A percentile compares a stretch with the other conserved stretches of the same genome.
These are phyloP conservation scores for Akanthomyces muscarius DNA, from an alignment of 2,329 filamentous ascomycete species.

Conservation along the genomic window DNA sequence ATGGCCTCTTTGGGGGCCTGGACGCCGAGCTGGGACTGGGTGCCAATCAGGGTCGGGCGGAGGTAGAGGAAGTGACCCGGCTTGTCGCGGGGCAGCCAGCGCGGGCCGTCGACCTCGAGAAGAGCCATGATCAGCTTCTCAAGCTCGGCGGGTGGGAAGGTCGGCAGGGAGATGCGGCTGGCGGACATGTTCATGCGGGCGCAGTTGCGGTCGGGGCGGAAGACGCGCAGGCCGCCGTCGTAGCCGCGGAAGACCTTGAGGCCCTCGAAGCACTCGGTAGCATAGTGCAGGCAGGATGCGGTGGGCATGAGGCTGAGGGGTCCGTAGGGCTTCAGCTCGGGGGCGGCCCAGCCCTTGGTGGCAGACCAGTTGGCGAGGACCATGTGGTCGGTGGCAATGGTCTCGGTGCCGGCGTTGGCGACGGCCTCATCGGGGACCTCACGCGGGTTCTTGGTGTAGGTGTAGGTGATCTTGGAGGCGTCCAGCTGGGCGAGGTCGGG, in stretches of 20 bases:
- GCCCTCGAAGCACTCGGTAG: slow-evolving; percentile 87
- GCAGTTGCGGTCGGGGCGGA: slow-evolving; percentile 72
- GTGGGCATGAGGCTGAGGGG: slow-evolving; percentile 76
- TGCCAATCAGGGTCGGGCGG: slow-evolving; percentile 82
- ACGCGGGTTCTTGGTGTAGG: slow-evolving; percentile 46
- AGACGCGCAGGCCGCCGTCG: slow-evolving; percentile 70
- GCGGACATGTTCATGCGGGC: slow-evolving; percentile 59
- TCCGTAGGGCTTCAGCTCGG: slow-evolving; percentile 72
- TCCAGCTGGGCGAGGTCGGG: slow-evolving; percentile 57
- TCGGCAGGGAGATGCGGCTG: slow-evolving; percentile 67
- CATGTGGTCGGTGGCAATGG: slow-evolving; percentile 83
- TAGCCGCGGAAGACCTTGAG: slow-evolving; percentile 76
- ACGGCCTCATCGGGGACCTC: slow-evolving; percentile 48
- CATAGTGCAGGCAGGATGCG: slow-evolving; percentile 79
- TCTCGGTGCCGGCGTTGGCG: slow-evolving; percentile 46
- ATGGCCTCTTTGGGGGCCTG: slow-evolving; percentile 77
- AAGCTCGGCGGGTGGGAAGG: slow-evolving; percentile 66
- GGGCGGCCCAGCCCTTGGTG: slow-evolving; percentile 65
- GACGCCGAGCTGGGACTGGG: slow-evolving; percentile 74
- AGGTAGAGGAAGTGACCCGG: slow-evolving; percentile 76
- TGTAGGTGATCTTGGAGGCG: slow-evolving; percentile 58
- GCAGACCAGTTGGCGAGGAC: slow-evolving; percentile 66
- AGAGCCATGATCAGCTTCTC: slow-evolving; percentile 70
- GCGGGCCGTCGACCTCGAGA: slow-evolving; percentile 66
- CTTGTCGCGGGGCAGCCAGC: slow-evolving; percentile 71